These are phyloP conservation scores for Rhodomyrtus tomentosa DNA, from an alignment of 345 rosid species.

Conservation along the genomic window DNA sequence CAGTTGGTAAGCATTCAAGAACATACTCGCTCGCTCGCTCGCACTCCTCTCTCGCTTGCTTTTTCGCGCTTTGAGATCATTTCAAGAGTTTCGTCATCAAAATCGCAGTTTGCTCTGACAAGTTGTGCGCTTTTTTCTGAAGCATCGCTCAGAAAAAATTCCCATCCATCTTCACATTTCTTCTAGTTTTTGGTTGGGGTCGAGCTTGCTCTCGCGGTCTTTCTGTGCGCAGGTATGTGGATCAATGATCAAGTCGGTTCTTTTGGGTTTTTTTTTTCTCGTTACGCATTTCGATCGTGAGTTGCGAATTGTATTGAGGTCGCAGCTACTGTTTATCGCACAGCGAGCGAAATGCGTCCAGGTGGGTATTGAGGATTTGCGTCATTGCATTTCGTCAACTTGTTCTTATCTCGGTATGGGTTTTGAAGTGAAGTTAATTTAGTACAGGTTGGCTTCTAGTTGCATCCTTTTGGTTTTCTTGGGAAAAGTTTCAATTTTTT, in stretches of 20 bases:
- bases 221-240: background rate
- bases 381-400: background rate
- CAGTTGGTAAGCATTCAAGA: slow-evolving; percentile 76
- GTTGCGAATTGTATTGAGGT: background rate
- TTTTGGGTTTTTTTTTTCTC: background rate
- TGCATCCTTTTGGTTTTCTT: background rate
- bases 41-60: background rate
- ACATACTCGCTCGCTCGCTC: background rate
- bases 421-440: background rate
- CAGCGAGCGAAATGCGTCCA: background rate
- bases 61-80: background rate
- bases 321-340: background rate
- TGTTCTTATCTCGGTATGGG: background rate
- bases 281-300: background rate
- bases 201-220: background rate
- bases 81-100: background rate
- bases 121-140: background rate
- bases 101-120: background rate
- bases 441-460: background rate
- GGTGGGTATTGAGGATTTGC: background rate
- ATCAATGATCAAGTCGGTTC: background rate
- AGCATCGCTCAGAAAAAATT: background rate
- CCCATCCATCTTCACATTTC: background rate
- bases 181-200: background rate
- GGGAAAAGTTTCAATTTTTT: background rate